Conservation (phyloP, 129 eudicot species). For the Artemisia tridentata region DNA sequence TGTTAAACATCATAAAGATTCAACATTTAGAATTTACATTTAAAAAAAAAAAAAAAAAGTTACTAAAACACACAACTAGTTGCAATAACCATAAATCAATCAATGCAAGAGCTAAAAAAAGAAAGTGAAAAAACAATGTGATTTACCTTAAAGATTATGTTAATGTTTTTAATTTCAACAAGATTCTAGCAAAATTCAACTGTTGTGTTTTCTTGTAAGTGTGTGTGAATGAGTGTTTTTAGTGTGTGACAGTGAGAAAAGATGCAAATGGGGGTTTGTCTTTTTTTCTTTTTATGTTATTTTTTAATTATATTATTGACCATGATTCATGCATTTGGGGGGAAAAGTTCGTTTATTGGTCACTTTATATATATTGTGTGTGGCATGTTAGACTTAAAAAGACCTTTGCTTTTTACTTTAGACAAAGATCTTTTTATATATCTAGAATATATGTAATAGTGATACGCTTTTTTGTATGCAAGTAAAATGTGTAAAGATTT, state of each 20-base stretch:
- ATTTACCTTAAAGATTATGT: conserved; percentile 17
- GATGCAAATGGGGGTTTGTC: conserved; percentile 18
- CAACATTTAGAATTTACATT: not conserved
- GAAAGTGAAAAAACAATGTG: not conserved
- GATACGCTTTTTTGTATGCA: no score
- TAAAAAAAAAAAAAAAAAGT: no score
- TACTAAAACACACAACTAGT: not conserved
- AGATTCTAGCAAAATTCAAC: conserved; percentile 21
- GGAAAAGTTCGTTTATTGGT: conserved; percentile 22
- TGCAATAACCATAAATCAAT: not conserved
- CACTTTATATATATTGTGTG: conserved; percentile 3
- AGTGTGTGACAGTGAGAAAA: conserved; percentile 14
- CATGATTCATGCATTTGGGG: conserved; percentile 20
- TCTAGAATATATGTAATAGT: no score
- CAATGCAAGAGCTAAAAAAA: not conserved
- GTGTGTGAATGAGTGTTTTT: not conserved
- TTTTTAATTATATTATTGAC: not conserved
- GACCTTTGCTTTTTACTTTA: not conserved
- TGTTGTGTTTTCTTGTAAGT: no score
- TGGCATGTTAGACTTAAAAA: not conserved
- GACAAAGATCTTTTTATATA: no score
- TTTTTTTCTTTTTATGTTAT: not conserved
- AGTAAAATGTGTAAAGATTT: no score
- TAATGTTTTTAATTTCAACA: not conserved
- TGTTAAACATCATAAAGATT: no score